A percentile compares a stretch with the other conserved stretches of the same genome.
Conservation (phyloP, 495 filamentous ascomycete species). For the Thermothielavioides terrestris region DNA sequence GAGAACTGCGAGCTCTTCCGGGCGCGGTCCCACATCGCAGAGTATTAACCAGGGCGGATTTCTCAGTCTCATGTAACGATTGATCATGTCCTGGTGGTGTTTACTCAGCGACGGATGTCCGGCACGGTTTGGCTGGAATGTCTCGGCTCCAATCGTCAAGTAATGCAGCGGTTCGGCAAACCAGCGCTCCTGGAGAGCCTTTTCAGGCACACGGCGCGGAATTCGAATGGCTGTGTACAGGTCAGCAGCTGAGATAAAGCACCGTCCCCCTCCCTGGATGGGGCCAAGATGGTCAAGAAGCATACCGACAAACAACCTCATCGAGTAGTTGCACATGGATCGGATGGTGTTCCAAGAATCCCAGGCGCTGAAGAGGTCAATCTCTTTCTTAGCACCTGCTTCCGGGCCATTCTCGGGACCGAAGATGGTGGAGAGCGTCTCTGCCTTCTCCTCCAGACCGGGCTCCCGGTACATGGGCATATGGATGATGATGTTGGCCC, state of each 20-base stretch:
- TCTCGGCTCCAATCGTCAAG: constrained; percentile 54
- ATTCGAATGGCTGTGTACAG: constrained; percentile 57
- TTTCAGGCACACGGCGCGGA: constrained; percentile 67
- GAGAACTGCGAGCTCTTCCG: constrained; percentile 40
- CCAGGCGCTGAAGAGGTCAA: constrained; percentile 71
- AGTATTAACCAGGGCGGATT: constrained; percentile 74
- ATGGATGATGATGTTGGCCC: constrained; percentile 72
- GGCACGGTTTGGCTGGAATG: constrained; percentile 69
- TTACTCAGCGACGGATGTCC: constrained; percentile 79
- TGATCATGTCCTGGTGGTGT: constrained; percentile 68
- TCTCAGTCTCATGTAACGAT: constrained; percentile 74
- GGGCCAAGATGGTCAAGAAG: too few relatives aligned
- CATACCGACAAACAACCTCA: constrained; percentile 80
- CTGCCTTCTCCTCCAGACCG: constrained; percentile 31
- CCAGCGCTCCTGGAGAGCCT: constrained; percentile 77
- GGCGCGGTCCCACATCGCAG: constrained; percentile 61
- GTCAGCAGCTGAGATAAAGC: constrained; percentile 2
- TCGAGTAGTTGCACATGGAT: constrained; percentile 75
- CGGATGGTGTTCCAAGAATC: constrained; percentile 89
- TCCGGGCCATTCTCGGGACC: constrained; percentile 14
- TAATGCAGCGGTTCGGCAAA: constrained; percentile 84
- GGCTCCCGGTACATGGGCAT: constrained; percentile 65
- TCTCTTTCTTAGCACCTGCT: constrained; percentile 22
- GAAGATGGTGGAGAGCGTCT: constrained; percentile 30
- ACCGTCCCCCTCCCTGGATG: too few relatives aligned